A percentile compares a stretch with the other conserved stretches of the same genome.
These are phyloP conservation scores for Ustilago crameri DNA, from an alignment of 1,284 basidiomycete species.

Conservation along the genomic window DNA sequence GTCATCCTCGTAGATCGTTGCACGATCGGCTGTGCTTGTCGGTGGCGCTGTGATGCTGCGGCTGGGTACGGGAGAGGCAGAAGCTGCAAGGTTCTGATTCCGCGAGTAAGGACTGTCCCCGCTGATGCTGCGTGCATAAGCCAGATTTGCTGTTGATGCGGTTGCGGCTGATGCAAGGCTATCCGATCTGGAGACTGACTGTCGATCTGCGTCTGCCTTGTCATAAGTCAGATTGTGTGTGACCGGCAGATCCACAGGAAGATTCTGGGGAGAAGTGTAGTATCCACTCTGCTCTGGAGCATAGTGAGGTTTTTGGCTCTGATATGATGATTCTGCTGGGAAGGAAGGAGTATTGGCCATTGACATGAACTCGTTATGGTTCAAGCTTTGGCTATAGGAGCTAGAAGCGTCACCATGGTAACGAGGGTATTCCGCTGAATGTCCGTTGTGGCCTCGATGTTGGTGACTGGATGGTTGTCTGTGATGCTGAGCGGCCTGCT, in stretches of 20 bases:
- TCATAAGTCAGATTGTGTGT: neutral
- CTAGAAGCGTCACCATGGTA: neutral
- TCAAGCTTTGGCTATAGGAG: neutral
- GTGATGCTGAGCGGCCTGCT: neutral
- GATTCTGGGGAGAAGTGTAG: neutral
- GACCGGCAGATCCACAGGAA: neutral
- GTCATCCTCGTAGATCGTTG: slow-evolving; percentile 47
- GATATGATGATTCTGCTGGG: neutral
- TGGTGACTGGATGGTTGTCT: neutral
- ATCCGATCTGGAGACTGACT: slow-evolving; percentile 7
- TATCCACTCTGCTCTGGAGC: neutral
- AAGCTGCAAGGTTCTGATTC: neutral
- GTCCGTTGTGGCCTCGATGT: neutral
- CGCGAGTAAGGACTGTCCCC: slow-evolving; percentile 20
- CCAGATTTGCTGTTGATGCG: slow-evolving; percentile 25
- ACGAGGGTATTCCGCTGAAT: neutral
- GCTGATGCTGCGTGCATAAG: slow-evolving; percentile 22
- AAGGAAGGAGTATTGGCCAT: neutral
- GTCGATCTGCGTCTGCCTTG: neutral
- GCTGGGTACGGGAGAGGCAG: neutral
- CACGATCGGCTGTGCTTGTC: slow-evolving; percentile 20
- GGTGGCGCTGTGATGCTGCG: slow-evolving; percentile 1
- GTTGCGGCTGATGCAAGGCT: slow-evolving; percentile 17
- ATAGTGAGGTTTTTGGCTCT: neutral
- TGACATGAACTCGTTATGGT: neutral